Percentiles rank a stretch among this genome's conserved stretches.
These are phyloP conservation scores for Penicillium desertorum DNA, from an alignment of 495 filamentous ascomycete species.

Conservation along the genomic window DNA sequence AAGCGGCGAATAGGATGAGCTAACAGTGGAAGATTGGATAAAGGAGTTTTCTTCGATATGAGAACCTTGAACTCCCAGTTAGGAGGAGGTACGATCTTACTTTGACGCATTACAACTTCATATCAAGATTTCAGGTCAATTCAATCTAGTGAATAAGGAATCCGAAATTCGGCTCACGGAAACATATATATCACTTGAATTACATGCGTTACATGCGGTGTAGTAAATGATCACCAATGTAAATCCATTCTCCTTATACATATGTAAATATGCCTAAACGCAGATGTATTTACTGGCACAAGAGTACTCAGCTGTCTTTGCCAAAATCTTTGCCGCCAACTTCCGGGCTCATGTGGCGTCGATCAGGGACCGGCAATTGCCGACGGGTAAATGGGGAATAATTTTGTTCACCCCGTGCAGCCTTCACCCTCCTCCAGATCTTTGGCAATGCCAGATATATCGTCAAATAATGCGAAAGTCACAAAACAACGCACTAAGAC, in stretches of 20 bases:
- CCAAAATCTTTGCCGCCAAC: not conserved
- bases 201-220: not conserved
- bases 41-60: not conserved
- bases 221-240: not conserved
- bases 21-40: not conserved
- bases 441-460: conserved; percentile 24
- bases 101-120: not conserved
- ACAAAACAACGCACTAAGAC: conserved; percentile 29
- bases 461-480: conserved; percentile 13
- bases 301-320: not conserved
- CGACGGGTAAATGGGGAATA: conserved; percentile 19
- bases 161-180: not conserved
- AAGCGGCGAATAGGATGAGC: not conserved
- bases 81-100: not conserved
- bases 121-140: not conserved
- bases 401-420: conserved; percentile 7
- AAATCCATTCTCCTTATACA: not conserved
- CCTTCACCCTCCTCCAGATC: conserved; percentile 9
- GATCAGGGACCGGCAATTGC: conserved; percentile 16
- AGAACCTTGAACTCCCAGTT: not conserved
- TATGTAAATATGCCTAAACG: not conserved
- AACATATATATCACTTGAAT: not conserved
- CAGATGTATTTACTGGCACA: not conserved
- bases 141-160: not conserved
- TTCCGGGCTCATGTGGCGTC: conserved; percentile 3